A percentile compares a stretch with the other conserved stretches of the same genome.
Evolutionary conservation across 2,329 filamentous ascomycete genomes (phyloP).

Genomic region (Myriosclerotinia scirpicola): DNA sequence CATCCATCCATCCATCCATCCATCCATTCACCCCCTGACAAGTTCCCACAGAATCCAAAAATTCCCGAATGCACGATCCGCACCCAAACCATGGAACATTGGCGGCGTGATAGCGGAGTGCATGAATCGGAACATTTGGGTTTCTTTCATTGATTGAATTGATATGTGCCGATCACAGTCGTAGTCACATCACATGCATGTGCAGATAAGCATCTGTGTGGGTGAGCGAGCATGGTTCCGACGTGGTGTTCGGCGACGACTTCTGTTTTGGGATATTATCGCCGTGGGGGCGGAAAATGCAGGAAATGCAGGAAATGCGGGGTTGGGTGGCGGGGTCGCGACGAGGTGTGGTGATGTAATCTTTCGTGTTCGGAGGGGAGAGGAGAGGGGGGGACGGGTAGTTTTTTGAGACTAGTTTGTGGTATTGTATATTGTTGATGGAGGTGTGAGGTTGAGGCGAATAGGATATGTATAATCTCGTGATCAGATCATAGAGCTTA

Average conservation of each 20-base stretch:
- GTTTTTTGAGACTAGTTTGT: too few species aligned
- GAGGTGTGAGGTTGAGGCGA: not conserved
- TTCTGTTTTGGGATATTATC: conserved; percentile 9
- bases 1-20: not conserved
- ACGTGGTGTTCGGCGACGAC: not conserved
- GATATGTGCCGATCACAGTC: conserved; percentile 15
- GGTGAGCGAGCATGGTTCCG: conserved; percentile 15
- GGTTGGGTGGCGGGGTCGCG: not conserved
- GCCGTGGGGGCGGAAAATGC: conserved; percentile 8
- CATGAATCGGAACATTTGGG: not conserved
- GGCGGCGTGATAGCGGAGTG: conserved; percentile 16
- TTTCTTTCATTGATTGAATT: not conserved
- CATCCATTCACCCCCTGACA: conserved; percentile 11
- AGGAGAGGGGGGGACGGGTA: not conserved
- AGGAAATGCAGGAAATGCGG: conserved; percentile 7
- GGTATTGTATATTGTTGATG: not conserved
- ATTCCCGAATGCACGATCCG: conserved; percentile 10
- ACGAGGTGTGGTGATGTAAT: not conserved
- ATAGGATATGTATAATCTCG: not conserved
- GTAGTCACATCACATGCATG: conserved; percentile 21
- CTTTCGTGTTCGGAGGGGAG: not conserved
- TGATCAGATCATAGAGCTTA: not conserved
- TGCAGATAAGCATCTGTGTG: conserved; percentile 11
- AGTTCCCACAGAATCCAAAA: conserved; percentile 7
- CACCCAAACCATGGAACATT: not conserved